Evolutionary conservation across 139 green algal species (phyloP).

Genomic region (Chlamydomonas sphaeroides): DNA sequence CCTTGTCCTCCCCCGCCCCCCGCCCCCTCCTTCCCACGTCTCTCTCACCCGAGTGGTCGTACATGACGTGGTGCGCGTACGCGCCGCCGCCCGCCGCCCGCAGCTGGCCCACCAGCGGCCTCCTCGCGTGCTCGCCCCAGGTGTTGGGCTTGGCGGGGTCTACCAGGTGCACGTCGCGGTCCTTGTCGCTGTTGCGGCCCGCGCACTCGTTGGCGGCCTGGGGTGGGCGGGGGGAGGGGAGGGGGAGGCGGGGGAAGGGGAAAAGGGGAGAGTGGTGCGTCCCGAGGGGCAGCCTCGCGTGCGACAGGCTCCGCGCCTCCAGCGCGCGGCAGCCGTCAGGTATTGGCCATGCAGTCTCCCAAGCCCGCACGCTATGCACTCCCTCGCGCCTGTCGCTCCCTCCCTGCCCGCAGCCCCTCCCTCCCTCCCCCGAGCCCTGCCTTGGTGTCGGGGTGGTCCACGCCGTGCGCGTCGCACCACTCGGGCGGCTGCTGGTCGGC

Average conservation of each 20-base stretch:
- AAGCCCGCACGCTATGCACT: not conserved
- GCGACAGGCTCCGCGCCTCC: too few relatives aligned
- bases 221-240: too few relatives aligned
- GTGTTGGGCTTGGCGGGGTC: constrained; percentile 20
- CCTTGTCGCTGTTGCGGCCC: constrained; percentile 37
- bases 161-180: constrained; percentile 17
- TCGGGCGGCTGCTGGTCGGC: not conserved
- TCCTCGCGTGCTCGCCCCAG: constrained; percentile 27
- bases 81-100: not conserved
- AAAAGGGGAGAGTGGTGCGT: too few relatives aligned
- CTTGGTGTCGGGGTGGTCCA: constrained; percentile 38
- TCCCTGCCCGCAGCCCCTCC: too few relatives aligned
- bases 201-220: constrained; percentile 33
- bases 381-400: too few relatives aligned
- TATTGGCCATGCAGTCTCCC: too few relatives aligned
- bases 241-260: too few relatives aligned
- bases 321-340: too few relatives aligned
- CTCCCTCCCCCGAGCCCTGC: not conserved
- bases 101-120: constrained; percentile 20
- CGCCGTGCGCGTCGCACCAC: constrained; percentile 27
- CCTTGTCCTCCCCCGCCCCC: too few relatives aligned
- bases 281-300: too few relatives aligned
- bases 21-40: too few relatives aligned
- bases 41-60: constrained; percentile 26
- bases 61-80: constrained; percentile 23